Base-by-base conservation (phyloP, 345 rosid species). In the Garcia nutans region DNA sequence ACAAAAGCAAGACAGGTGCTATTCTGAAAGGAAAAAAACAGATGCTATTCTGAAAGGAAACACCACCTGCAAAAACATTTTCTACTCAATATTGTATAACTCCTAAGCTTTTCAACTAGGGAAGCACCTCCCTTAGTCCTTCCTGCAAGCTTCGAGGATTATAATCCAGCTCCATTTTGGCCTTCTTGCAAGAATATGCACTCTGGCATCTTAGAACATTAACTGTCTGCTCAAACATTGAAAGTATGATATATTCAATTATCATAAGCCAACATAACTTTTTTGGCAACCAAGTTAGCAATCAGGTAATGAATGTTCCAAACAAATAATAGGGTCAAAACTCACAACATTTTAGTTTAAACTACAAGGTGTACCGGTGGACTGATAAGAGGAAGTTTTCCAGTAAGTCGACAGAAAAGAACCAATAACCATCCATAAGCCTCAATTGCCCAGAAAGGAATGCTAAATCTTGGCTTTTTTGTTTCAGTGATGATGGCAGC, bases 101-200 rank as follows among this genome's bases (percentile, higher is more conserved):
- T 10, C 94, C 90, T 74, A 79, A 76, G 88, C 84, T 86, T 87
- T 87, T 95, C 81, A 95, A 78, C 99, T 97, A 93, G 42, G 94
- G 87, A 8, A 95, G 88, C 82, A 90, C 77, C 78, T 90, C 99
- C 71, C 75, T 91, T 37, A 91, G 80, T 76, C 97, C 97, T 62
- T 90, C 97, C 80, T 84, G 86, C 85, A 93, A 81, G 88, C 89
- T 86, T 79, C 94, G 86, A 60, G 97, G 97, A 74, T 78, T 86
- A 71, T 93, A 95, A 76, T 87, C 92, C 77, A 95, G 83, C 87
- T 95, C 96, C 42, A 20, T 37, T 81, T 84, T 91, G 5, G 97
- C 96, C 89, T 95, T 95, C 77, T 89, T 88, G 42, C 97, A 93
- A 62, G 95, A 89, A 82, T 90, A 91, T 37, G 92, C 89, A 97